These are phyloP conservation scores for Bipolaris gigantea DNA, from an alignment of 2,329 filamentous ascomycete genomes.

Conservation along the genomic window DNA sequence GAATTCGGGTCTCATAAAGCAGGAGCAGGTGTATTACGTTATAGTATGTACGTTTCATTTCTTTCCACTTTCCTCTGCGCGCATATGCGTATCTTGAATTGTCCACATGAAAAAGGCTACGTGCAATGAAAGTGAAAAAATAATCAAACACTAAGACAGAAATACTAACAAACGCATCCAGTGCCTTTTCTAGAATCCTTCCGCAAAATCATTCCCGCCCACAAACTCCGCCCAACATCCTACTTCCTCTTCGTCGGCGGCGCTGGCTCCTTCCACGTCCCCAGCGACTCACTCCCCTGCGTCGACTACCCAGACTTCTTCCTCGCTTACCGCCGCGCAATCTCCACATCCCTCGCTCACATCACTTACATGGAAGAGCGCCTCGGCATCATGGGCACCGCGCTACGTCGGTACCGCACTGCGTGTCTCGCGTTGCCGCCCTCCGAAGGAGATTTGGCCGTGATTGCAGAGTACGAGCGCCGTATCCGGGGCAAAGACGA, in stretches of 20 bases:
- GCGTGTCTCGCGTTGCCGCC: slow-evolving; percentile 28
- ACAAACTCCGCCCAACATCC: slow-evolving; percentile 26
- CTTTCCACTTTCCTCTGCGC: too few relatives aligned
- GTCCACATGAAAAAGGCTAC: too few relatives aligned
- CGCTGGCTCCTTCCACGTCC: slow-evolving; percentile 38
- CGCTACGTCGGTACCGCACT: slow-evolving; percentile 30
- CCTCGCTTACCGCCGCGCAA: slow-evolving; percentile 40
- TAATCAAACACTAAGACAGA: not conserved
- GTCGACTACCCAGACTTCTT: slow-evolving; percentile 41
- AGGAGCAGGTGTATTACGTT: slow-evolving; percentile 31
- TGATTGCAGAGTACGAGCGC: slow-evolving; percentile 30
- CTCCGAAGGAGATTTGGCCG: slow-evolving; percentile 14
- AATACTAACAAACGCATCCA: slow-evolving; percentile 1
- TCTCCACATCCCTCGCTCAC: slow-evolving; percentile 40
- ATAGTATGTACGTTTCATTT: slow-evolving; percentile 27
- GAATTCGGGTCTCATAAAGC: slow-evolving; percentile 41
- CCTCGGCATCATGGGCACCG: slow-evolving; percentile 33
- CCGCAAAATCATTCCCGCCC: slow-evolving; percentile 39
- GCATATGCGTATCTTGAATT: not conserved
- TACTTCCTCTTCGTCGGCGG: slow-evolving; percentile 45
- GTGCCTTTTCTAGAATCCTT: slow-evolving; percentile 42
- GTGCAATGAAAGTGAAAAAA: not conserved
- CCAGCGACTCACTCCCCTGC: slow-evolving; percentile 22
- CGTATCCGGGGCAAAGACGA: slow-evolving; percentile 27
- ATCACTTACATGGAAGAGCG: slow-evolving; percentile 43